These are phyloP conservation scores for Cutaneotrichosporon arboriforme DNA, from an alignment of 1,284 basidiomycete species.

Conservation along the genomic window DNA sequence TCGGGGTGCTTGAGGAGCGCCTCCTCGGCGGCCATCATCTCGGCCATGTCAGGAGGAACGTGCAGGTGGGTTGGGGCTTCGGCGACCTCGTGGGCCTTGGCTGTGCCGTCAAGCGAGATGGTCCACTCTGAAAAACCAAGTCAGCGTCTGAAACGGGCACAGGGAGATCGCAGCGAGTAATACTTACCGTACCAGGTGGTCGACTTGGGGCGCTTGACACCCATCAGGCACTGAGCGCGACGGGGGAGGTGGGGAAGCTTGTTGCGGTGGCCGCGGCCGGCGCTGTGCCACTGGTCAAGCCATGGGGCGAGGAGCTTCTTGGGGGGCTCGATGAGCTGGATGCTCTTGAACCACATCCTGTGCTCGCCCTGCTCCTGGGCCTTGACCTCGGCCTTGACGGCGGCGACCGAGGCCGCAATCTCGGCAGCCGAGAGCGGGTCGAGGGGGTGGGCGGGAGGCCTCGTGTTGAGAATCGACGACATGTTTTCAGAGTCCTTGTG, in stretches of 20 bases:
- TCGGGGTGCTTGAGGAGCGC: conserved; percentile 27
- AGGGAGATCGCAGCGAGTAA: no score
- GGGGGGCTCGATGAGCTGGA: conserved; percentile 28
- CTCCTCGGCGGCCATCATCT: conserved; percentile 32
- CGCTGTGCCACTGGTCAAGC: conserved; percentile 19
- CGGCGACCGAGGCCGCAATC: conserved; percentile 27
- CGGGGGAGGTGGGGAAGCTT: conserved; percentile 10
- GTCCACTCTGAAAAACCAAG: conserved; percentile 8
- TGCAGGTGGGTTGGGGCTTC: conserved; percentile 16
- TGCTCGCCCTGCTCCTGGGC: conserved; percentile 6
- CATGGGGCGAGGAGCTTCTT: conserved; percentile 30
- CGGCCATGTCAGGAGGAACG: conserved; percentile 26
- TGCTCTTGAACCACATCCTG: conserved; percentile 34
- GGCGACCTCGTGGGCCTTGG: conserved; percentile 3
- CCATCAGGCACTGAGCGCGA: conserved; percentile 18
- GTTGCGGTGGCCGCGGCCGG: conserved; percentile 1
- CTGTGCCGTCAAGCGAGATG: conserved; percentile 12
- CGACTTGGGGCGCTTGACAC: conserved; percentile 13
- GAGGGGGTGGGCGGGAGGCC: conserved; percentile 40
- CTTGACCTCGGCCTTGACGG: conserved; percentile 9
- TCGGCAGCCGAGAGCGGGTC: conserved; percentile 46
- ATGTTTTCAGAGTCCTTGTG: no score
- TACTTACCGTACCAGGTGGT: conserved; percentile 20
- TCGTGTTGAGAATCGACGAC: no score
- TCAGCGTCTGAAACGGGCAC: neutral